Percentiles rank a stretch among this genome's conserved stretches.
Evolutionary conservation across 257 asterid genomes (phyloP).

Genomic region (Fraxinus excelsior): DNA sequence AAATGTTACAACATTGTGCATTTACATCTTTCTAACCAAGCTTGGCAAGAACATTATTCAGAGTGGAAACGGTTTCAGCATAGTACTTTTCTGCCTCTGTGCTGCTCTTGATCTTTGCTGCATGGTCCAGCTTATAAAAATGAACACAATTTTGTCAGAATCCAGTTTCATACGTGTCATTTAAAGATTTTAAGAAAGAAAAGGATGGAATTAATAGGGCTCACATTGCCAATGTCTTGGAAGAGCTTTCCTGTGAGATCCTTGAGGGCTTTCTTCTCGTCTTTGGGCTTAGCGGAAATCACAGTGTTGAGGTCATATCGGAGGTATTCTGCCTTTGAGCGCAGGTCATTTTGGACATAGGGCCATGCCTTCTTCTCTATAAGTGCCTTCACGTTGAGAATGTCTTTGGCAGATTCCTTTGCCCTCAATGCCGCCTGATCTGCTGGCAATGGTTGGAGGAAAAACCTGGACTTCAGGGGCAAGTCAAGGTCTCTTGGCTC

Average conservation of each 20-base stretch:
- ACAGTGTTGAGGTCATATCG: slow-evolving; percentile 90
- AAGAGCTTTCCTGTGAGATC: slow-evolving; percentile 71
- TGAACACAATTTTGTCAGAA: background rate
- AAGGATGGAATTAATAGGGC: slow-evolving; percentile 4
- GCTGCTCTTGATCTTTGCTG: slow-evolving; percentile 85
- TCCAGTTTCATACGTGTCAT: background rate
- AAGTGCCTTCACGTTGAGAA: slow-evolving; percentile 56
- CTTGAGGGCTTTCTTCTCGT: slow-evolving; percentile 63
- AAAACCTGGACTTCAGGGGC: slow-evolving; percentile 77
- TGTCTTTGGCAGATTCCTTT: slow-evolving; percentile 88
- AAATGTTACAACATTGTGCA: slow-evolving; percentile 36
- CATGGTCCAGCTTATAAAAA: slow-evolving; percentile 74
- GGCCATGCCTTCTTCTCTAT: slow-evolving; percentile 97
- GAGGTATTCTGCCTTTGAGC: slow-evolving; percentile 65
- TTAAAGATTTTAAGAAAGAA: background rate
- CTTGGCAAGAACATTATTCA: slow-evolving; percentile 74
- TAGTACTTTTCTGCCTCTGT: slow-evolving; percentile 79
- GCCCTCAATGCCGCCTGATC: slow-evolving; percentile 74
- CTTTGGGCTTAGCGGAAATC: slow-evolving; percentile 79
- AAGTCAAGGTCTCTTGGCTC: slow-evolving; percentile 66
- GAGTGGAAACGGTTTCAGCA: slow-evolving; percentile 65
- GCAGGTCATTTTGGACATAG: slow-evolving; percentile 83
- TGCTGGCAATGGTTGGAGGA: slow-evolving; percentile 75
- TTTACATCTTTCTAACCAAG: slow-evolving; percentile 53
- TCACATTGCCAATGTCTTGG: slow-evolving; percentile 57